These are phyloP conservation scores for Acacia acuminata DNA, from an alignment of 306 rosid species.

Conservation along the genomic window DNA sequence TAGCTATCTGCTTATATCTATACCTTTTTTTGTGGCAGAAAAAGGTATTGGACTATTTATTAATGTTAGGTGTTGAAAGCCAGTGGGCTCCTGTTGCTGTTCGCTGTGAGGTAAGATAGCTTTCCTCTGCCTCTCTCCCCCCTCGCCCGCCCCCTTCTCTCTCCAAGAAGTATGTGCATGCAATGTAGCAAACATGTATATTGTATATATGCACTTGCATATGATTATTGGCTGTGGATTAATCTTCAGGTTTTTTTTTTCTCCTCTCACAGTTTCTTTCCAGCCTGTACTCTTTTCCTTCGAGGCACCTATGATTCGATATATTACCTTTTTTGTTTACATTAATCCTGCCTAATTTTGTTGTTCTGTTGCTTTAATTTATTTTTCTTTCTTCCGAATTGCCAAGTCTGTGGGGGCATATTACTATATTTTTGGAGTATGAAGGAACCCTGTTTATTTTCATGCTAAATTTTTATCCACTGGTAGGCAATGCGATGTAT, in stretches of 20 bases:
- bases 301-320: not conserved
- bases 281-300: not conserved
- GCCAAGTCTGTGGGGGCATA: constrained; percentile 9
- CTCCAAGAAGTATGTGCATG: not conserved
- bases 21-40: constrained; percentile 53
- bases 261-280: not conserved
- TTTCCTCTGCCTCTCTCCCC: not conserved
- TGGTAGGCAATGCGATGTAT: constrained; percentile 79
- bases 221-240: not conserved
- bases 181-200: not conserved
- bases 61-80: constrained; percentile 87
- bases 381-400: constrained; percentile 22
- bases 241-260: not conserved
- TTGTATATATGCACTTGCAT: not conserved
- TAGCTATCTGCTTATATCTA: constrained; percentile 32
- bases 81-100: constrained; percentile 93
- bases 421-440: not conserved
- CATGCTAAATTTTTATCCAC: constrained; percentile 19
- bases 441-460: constrained; percentile 21
- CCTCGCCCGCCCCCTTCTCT: too few relatives aligned
- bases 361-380: not conserved
- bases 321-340: not conserved
- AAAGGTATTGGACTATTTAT: constrained; percentile 76
- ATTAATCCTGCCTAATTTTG: not conserved
- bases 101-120: constrained; percentile 69